These are phyloP conservation scores for Phaeodactylum tricornutum DNA, from an alignment of 108 stramenopile genomes.

Conservation along the genomic window DNA sequence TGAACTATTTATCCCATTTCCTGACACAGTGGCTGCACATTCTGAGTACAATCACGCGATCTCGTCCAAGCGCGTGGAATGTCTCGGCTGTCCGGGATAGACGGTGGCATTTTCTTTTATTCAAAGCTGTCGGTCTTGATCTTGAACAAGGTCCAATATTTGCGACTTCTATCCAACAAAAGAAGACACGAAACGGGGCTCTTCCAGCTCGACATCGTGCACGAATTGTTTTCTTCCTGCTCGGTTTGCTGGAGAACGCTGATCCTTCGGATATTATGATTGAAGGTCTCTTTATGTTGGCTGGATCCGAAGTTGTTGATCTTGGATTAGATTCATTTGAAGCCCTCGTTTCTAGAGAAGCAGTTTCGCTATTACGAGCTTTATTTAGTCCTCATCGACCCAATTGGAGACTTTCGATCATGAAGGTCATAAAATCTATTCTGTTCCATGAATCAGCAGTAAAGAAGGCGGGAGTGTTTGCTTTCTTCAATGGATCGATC, in stretches of 20 bases:
- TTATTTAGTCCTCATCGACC: constrained; percentile 24
- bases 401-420: constrained; percentile 25
- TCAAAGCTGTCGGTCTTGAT: constrained; percentile 5
- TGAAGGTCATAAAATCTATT: constrained; percentile 7
- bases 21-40: constrained; percentile 37
- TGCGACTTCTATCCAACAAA: constrained; percentile 10
- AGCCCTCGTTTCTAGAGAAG: constrained; percentile 20
- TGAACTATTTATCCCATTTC: constrained; percentile 10
- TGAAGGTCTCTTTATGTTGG: constrained; percentile 32
- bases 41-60: constrained; percentile 9
- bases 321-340: constrained; percentile 16
- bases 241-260: constrained; percentile 15
- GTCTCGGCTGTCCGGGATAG: constrained; percentile 11
- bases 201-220: constrained; percentile 27
- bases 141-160: neutral
- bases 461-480: constrained; percentile 30
- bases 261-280: constrained; percentile 22
- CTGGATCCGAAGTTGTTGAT: constrained; percentile 20
- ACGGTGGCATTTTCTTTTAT: constrained; percentile 11
- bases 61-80: constrained; percentile 12
- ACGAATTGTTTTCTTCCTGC: constrained; percentile 48
- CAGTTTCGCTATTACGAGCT: constrained; percentile 45
- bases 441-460: neutral
- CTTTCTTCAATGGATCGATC: constrained; percentile 60
- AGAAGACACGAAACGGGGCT: neutral